A percentile compares a stretch with the other conserved stretches of the same genome.
phyloP scores from a whole-genome alignment of 495 filamentous ascomycete genomes.

The Rostrohypoxylon terebratum region DNA sequence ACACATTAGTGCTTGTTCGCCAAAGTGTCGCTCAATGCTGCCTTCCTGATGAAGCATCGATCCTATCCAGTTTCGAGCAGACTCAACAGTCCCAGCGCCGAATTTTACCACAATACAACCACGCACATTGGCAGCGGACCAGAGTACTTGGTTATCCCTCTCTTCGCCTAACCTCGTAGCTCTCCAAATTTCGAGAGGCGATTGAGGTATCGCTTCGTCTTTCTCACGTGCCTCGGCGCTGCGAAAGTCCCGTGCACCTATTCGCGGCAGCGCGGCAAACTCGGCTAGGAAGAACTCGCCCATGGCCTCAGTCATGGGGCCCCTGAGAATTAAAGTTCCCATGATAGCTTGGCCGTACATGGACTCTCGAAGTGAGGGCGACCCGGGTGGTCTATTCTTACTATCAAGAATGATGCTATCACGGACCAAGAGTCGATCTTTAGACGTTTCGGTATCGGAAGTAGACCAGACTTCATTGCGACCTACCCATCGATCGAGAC shows the following conservation, averaged over 20 bases:
- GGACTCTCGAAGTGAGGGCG: conserved; percentile 58
- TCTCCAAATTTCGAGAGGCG: conserved; percentile 58
- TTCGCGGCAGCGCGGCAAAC: conserved; percentile 79
- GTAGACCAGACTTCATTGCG: conserved; percentile 85
- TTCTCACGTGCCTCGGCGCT: conserved; percentile 55
- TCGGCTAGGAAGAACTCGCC: conserved; percentile 77
- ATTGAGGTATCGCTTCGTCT: conserved; percentile 54
- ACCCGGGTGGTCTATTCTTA: conserved; percentile 48
- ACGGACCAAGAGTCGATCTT: conserved; percentile 75
- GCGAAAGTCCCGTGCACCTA: conserved; percentile 85
- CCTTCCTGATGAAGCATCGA: conserved; percentile 64
- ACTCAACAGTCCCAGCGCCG: conserved; percentile 64
- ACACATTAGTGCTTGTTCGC: conserved; percentile 65
- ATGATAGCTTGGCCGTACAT: conserved; percentile 77
- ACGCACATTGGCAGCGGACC: conserved; percentile 86
- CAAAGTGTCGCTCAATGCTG: conserved; percentile 60
- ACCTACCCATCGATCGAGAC: conserved; percentile 77
- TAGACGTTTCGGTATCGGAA: conserved; percentile 30
- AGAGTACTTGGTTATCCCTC: conserved; percentile 71
- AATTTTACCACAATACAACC: conserved; percentile 94
- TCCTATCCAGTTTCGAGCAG: conserved; percentile 62
- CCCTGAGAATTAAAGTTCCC: conserved; percentile 85
- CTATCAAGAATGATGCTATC: conserved; percentile 83
- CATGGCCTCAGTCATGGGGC: conserved; percentile 73
- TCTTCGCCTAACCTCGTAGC: conserved; percentile 62